These are phyloP conservation scores for Neopestalotiopsis rosae DNA, from an alignment of 2,329 filamentous ascomycete species.

Conservation along the genomic window DNA sequence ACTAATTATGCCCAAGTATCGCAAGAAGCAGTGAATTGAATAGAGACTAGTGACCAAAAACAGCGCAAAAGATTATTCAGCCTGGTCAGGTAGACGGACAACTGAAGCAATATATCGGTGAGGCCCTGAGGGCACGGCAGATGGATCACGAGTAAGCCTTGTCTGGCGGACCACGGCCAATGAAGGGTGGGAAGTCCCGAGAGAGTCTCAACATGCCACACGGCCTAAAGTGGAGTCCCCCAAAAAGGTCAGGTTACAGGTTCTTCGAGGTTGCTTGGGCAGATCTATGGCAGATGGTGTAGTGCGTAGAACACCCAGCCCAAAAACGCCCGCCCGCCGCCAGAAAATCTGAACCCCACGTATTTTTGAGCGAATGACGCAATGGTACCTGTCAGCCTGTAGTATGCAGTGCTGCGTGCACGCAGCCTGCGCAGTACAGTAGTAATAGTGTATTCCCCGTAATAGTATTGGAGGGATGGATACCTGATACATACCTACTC, in stretches of 20 bases:
- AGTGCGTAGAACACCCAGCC: background rate
- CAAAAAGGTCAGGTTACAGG: background rate
- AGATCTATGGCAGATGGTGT: background rate
- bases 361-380: background rate
- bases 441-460: constrained; percentile 3
- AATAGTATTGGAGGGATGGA: background rate
- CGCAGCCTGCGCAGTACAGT: background rate
- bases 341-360: background rate
- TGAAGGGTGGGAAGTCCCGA: background rate
- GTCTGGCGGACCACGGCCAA: background rate
- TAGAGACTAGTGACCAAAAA: background rate
- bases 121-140: background rate
- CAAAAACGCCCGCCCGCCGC: background rate
- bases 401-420: background rate
- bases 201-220: background rate
- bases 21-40: background rate
- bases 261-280: background rate
- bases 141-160: constrained; percentile 3
- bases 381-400: background rate
- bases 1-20: background rate
- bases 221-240: background rate
- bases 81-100: background rate
- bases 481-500: background rate
- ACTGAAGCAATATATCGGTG: background rate
- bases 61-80: background rate